Evolutionary conservation across 2,329 filamentous ascomycete species (phyloP).

Genomic region (Colletotrichum liaoningense): DNA sequence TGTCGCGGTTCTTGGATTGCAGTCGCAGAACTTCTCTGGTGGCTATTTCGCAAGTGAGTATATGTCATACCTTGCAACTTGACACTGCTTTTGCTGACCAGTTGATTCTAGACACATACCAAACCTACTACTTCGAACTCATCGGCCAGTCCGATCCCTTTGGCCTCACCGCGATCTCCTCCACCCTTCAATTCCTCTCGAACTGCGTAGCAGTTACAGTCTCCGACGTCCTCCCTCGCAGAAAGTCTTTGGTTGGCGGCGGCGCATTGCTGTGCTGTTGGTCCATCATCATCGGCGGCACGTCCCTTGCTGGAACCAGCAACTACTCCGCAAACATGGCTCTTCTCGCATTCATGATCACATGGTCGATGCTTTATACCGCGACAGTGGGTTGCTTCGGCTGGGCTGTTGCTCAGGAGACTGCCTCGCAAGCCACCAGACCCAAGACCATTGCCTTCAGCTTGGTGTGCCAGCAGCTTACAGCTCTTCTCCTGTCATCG

Average conservation of each 20-base stretch:
- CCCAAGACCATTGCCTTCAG: background rate
- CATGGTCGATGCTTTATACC: background rate
- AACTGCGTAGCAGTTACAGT: background rate
- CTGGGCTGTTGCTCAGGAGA: background rate
- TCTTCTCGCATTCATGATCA: background rate
- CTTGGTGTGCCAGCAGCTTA: background rate
- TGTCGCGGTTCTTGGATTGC: background rate
- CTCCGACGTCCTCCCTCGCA: background rate
- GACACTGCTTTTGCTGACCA: no score
- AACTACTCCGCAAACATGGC: background rate
- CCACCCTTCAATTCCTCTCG: background rate
- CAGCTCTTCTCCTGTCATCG: background rate
- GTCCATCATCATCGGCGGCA: background rate
- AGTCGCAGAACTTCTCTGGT: background rate
- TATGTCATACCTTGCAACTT: no score
- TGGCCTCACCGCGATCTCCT: background rate
- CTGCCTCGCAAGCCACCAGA: background rate
- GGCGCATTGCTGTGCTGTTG: background rate
- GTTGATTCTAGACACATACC: background rate
- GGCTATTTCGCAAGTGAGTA: background rate
- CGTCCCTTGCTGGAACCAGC: background rate
- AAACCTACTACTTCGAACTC: background rate
- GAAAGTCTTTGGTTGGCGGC: background rate
- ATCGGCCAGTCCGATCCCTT: background rate
- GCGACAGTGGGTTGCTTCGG: background rate